phyloP scores from a whole-genome alignment of 306 rosid species.

The Quercus agrifolia region DNA sequence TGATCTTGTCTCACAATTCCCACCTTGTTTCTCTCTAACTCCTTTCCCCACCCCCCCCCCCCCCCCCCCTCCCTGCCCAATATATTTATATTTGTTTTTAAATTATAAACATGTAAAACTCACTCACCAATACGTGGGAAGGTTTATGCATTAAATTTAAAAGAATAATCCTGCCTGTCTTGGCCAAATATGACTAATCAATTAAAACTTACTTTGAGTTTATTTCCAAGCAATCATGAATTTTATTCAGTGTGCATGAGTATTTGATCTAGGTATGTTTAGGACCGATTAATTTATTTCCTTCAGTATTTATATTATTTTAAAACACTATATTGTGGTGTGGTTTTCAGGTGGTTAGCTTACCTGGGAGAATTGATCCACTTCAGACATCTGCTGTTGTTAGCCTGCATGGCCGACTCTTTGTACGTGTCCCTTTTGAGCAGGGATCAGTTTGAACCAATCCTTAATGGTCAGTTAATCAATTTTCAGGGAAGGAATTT shows the following conservation, averaged over 20 bases:
- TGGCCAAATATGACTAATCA: too few relatives aligned
- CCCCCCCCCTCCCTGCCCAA: too few relatives aligned
- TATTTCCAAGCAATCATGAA: background rate
- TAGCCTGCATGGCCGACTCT: slow-evolving; percentile 73
- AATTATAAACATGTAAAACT: background rate
- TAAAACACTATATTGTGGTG: background rate
- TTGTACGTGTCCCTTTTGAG: slow-evolving; percentile 79
- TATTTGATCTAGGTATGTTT: background rate
- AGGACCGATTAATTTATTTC: background rate
- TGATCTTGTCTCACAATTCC: background rate
- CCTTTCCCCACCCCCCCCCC: too few relatives aligned
- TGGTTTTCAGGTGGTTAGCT: slow-evolving; percentile 64
- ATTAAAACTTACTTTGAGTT: background rate
- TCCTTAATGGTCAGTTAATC: slow-evolving; percentile 8
- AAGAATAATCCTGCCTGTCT: background rate
- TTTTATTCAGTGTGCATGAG: background rate
- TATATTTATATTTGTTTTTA: background rate
- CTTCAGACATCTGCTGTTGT: slow-evolving; percentile 79
- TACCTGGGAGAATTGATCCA: slow-evolving; percentile 75
- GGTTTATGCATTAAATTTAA: background rate
- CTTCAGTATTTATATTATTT: background rate
- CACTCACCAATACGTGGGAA: background rate
- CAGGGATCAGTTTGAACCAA: slow-evolving; percentile 42
- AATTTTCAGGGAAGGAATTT: slow-evolving; percentile 10
- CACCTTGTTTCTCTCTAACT: background rate